phyloP scores from a whole-genome alignment of 148 eudicot genomes.

The Nepenthes gracilis region DNA sequence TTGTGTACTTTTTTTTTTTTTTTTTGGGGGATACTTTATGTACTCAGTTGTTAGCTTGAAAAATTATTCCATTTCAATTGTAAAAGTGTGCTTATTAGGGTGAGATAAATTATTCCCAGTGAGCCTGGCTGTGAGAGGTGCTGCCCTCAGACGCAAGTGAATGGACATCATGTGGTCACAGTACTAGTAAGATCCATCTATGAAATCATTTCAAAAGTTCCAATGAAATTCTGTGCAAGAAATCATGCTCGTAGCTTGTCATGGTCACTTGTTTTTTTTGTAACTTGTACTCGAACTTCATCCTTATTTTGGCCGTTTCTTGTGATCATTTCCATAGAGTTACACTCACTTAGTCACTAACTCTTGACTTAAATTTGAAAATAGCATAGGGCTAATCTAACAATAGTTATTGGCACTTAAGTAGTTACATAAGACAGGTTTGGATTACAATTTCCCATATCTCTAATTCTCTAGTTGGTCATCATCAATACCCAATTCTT shows the following conservation, averaged over 20 bases:
- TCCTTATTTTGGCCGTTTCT: background rate
- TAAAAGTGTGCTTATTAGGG: background rate
- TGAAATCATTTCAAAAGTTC: background rate
- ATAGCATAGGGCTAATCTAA: too few species aligned
- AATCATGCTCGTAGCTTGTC: too few species aligned
- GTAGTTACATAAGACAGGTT: too few species aligned
- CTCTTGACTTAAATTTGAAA: too few species aligned
- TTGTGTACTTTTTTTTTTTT: too few species aligned
- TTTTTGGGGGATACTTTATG: background rate
- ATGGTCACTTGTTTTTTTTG: background rate
- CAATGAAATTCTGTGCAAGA: too few species aligned
- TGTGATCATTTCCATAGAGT: too few species aligned
- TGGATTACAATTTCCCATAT: too few species aligned
- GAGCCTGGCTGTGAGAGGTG: slow-evolving; percentile 70
- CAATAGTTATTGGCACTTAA: too few species aligned
- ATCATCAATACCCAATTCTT: too few species aligned
- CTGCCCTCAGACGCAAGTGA: slow-evolving; percentile 46
- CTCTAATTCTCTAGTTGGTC: too few species aligned
- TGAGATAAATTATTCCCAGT: slow-evolving; percentile 28
- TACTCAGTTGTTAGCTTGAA: background rate
- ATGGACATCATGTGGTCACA: slow-evolving; percentile 50
- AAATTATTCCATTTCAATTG: background rate
- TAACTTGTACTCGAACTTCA: background rate
- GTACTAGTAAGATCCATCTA: slow-evolving; percentile 40
- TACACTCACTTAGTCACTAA: too few species aligned